Evolutionary conservation across 2,329 filamentous ascomycete species (phyloP), one percentile per base, ranked within the genome.

Genomic region (Cladorrhinum sp.): DNA sequence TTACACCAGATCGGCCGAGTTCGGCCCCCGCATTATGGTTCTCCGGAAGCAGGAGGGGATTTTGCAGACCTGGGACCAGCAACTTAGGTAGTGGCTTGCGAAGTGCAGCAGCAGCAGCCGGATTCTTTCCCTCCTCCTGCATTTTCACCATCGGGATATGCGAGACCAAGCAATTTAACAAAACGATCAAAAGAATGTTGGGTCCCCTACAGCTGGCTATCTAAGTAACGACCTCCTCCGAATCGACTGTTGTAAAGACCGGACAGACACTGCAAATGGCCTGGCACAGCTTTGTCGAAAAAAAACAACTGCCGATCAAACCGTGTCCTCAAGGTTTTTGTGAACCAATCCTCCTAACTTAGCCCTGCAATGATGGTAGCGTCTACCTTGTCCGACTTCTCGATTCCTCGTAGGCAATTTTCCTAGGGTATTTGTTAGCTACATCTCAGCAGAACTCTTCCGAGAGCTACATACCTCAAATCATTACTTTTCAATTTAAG

Each of bases 401-500:
- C 63, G 53, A 55, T 41, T 55, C 52, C 38, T 55, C 52, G 50
- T 32, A 56, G 66, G 66, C 65, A 67, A 59, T 65, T 59, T 62
- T 61, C 54, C 64, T 66, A 20, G 18, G 10, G 3, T 18, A 3
- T 7, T 4, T 18, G n/a, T 29, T 24, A 50, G 25, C 9, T 12
- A 12, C 16, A 45, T 38, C 48, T 3, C 23, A 58, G 41, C 52
- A 45, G 22, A 36, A 57, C 25, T 16, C n/a, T 18, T 25, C 3
- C 13, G 24, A 25, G 38, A 25, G n/a, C 38, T 20, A 36, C 57
- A 64, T 65, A 67, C 69, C 67, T 66, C 67, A 65, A 61, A 63
- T 66, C 63, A 58, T 63, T 60, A 59, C 60, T 61, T 60, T 60
- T 57, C 60, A 73, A 73, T 79, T 83, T 79, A 85, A 82, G 78